Evolutionary conservation across 257 asterid species (phyloP), one percentile per base, ranked within the genome.

Genomic region (Solanum chmielewskii): DNA sequence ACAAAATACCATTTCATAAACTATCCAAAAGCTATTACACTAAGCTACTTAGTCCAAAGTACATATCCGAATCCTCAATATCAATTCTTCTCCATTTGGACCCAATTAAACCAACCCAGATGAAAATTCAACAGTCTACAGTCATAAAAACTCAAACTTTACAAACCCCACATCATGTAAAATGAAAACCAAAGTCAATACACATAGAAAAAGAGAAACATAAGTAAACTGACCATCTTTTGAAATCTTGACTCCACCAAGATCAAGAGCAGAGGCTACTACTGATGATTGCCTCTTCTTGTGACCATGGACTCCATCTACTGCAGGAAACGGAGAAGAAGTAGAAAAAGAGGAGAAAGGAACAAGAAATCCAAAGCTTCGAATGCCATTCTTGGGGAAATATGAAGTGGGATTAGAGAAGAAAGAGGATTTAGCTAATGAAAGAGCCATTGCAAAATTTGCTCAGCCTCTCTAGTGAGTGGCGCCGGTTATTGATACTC

Each of bases 221-320:
- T 15, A 76, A 76, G 85, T 29, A 29, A 44, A 49, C 31, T 81
- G 44, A 81, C 85, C 85, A 18, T 81, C 85, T 31, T 81, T 93
- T n/a, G 96, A 41, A 87, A 93, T 52, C 87, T 90, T 91, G 90
- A 91, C 87, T 18, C 97, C 95, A 23, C 92, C 94, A 44, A 92
- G 90, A 37, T 95, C 91, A 37, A 96, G 85, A 89, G 89, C 92
- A 52, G 93, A 92, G 85, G 94, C 82, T 11, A 74, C 87, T 20
- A 87, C 86, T 1, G 92, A 92, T 44, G 85, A 90, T 90, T 84
- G 90, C 90, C 86, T 91, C 92, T 88, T 91, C 87, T 86, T 91
- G 62, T 86, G 88, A 73, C 64, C 81, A 82, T 64, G 88, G 73
- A 25, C 9, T 45, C 88, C 86, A 68, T 85, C 91, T 5, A 74